Conservation (phyloP, 129 eudicot species). For the Ambrosia trifida region DNA sequence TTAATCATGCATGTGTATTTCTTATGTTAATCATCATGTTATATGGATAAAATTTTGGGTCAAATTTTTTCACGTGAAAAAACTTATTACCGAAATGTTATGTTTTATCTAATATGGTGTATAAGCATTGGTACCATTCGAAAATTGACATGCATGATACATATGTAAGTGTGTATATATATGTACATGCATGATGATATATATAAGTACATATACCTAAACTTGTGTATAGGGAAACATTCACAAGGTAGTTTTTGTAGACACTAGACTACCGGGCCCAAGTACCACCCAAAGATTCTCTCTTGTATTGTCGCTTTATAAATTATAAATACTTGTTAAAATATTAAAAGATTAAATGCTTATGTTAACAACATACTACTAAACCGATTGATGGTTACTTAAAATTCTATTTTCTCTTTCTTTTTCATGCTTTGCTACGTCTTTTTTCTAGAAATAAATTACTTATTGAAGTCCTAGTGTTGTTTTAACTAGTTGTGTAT, state of each 20-base stretch:
- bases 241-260: conserved; percentile 19
- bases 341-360: too few relatives aligned
- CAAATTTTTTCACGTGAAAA: not conserved
- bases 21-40: too few relatives aligned
- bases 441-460: not conserved
- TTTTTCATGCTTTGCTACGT: not conserved
- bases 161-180: conserved; percentile 12
- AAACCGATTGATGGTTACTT: not conserved
- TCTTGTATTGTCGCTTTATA: not conserved
- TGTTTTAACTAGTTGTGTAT: not conserved
- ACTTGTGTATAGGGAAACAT: conserved; percentile 12
- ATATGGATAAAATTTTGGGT: not conserved
- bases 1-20: not conserved
- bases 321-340: not conserved
- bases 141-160: conserved; percentile 15
- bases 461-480: not conserved
- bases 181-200: conserved; percentile 1
- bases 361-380: not conserved
- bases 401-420: not conserved
- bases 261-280: not conserved
- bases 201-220: too few relatives aligned
- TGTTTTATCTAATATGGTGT: conserved; percentile 18
- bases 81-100: not conserved
- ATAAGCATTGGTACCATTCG: not conserved
- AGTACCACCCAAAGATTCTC: conserved; percentile 13